Percentiles rank a stretch among this genome's conserved stretches.
phyloP scores from a whole-genome alignment of 371 early-diverging fungal genomes.

The Haplosporangium sp. region DNA sequence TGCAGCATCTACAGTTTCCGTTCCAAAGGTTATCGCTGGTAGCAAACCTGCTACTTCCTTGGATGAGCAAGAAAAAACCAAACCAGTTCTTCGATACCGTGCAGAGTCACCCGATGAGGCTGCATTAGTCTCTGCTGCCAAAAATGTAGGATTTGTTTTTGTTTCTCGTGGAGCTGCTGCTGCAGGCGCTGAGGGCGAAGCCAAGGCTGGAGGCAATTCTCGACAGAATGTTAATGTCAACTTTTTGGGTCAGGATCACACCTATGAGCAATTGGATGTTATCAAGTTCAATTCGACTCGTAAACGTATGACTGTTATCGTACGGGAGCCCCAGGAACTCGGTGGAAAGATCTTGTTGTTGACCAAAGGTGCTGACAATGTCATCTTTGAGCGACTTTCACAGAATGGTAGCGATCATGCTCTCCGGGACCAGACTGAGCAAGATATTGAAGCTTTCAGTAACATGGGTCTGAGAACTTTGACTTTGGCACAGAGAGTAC shows the following conservation, averaged over 20 bases:
- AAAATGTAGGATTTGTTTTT: slow-evolving; percentile 90
- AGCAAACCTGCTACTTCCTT: not conserved
- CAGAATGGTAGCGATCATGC: slow-evolving; percentile 56
- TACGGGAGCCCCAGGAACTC: slow-evolving; percentile 80
- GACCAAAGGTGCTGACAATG: slow-evolving; percentile 98
- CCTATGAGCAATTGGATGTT: slow-evolving; percentile 80
- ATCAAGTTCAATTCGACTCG: slow-evolving; percentile 94
- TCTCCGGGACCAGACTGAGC: slow-evolving; percentile 65
- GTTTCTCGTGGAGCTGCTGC: slow-evolving; percentile 57
- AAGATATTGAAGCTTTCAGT: slow-evolving; percentile 69
- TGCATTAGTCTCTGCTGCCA: slow-evolving; percentile 89
- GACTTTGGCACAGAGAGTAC: slow-evolving; percentile 80
- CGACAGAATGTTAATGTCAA: slow-evolving; percentile 71
- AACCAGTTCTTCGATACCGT: slow-evolving; percentile 58
- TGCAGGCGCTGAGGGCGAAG: slow-evolving; percentile 2
- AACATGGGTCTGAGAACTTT: slow-evolving; percentile 87
- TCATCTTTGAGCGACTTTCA: slow-evolving; percentile 84
- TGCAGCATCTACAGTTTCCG: not conserved
- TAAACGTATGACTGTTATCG: slow-evolving; percentile 95
- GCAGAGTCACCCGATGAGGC: slow-evolving; percentile 91
- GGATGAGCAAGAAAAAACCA: slow-evolving; percentile 26
- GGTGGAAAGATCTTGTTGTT: slow-evolving; percentile 84
- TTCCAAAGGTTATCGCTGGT: not conserved
- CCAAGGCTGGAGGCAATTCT: slow-evolving; percentile 47
- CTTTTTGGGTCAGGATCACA: slow-evolving; percentile 72